These are phyloP conservation scores for Sparassis latifolia DNA, from an alignment of 1,284 basidiomycete species.

Conservation along the genomic window DNA sequence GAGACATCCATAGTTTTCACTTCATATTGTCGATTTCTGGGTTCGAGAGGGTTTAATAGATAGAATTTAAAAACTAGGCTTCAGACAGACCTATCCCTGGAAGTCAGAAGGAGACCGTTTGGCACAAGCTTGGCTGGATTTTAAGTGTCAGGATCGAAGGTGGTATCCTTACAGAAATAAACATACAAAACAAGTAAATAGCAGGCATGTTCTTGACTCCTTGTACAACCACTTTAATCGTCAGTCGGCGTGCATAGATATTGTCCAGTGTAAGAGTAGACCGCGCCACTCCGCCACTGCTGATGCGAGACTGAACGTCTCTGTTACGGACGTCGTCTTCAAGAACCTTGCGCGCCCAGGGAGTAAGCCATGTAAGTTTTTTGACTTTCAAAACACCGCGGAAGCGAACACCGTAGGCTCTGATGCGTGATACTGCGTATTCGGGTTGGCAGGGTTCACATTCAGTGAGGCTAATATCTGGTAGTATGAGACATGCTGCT, in stretches of 20 bases:
- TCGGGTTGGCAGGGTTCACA: slow-evolving; percentile 12
- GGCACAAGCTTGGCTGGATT: slow-evolving; percentile 10
- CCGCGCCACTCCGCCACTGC: background rate
- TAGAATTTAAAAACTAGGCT: no score
- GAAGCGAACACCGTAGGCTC: slow-evolving; percentile 28
- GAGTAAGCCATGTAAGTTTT: slow-evolving; percentile 39
- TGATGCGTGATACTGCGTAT: slow-evolving; percentile 3
- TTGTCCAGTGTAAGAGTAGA: slow-evolving; percentile 27
- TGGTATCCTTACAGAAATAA: slow-evolving; percentile 1
- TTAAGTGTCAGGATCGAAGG: background rate
- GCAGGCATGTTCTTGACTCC: slow-evolving; percentile 36
- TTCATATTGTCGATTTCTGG: slow-evolving; percentile 31
- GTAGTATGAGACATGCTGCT: background rate
- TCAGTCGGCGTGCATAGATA: slow-evolving; percentile 25
- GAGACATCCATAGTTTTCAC: slow-evolving; percentile 37
- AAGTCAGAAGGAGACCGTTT: slow-evolving; percentile 14
- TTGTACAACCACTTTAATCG: slow-evolving; percentile 30
- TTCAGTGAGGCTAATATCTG: slow-evolving; percentile 11
- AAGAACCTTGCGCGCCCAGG: slow-evolving; percentile 31
- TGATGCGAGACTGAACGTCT: slow-evolving; percentile 14
- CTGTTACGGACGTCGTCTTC: slow-evolving; percentile 36
- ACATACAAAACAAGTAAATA: slow-evolving; percentile 35
- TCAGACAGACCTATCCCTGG: slow-evolving; percentile 8
- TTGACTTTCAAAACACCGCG: slow-evolving; percentile 41
- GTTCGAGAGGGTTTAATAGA: slow-evolving; percentile 1